Conservation (phyloP, 202 grass and related monocot species). For the Carex sylvatica region DNA sequence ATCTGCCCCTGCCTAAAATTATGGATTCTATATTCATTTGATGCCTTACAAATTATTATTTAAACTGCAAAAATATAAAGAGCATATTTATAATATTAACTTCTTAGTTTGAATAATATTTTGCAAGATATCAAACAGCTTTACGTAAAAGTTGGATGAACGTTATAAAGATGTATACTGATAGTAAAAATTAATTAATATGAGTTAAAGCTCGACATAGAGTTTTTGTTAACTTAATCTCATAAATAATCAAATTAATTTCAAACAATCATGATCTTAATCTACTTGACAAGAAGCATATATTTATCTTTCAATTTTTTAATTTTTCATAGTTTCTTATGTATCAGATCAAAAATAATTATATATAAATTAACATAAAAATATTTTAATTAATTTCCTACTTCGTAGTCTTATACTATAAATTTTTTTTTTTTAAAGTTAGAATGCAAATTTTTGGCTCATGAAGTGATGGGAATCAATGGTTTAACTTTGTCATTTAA, state of each 20-base stretch:
- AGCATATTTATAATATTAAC: too few species aligned
- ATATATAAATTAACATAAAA: background rate
- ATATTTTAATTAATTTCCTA: too few species aligned
- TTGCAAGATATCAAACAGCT: too few species aligned
- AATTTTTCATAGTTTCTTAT: background rate
- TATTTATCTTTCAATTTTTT: background rate
- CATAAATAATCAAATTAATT: background rate
- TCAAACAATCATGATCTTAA: background rate
- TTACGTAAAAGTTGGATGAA: background rate
- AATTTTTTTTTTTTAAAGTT: too few species aligned
- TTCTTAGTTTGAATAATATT: too few species aligned
- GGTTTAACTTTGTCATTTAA: background rate
- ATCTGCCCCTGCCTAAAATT: too few species aligned
- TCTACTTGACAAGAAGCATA: background rate
- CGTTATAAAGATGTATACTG: background rate
- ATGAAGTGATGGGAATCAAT: background rate
- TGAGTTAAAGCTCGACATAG: background rate
- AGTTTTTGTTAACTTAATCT: background rate
- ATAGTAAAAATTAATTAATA: background rate
- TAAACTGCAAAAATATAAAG: too few species aligned
- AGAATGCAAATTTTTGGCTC: background rate
- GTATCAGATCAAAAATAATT: background rate
- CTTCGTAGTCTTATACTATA: too few species aligned
- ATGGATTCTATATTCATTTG: too few species aligned
- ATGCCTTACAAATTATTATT: too few species aligned